Evolutionary conservation across 768 basidiomycete genomes (phyloP).

Genomic region (Suillus sp.): DNA sequence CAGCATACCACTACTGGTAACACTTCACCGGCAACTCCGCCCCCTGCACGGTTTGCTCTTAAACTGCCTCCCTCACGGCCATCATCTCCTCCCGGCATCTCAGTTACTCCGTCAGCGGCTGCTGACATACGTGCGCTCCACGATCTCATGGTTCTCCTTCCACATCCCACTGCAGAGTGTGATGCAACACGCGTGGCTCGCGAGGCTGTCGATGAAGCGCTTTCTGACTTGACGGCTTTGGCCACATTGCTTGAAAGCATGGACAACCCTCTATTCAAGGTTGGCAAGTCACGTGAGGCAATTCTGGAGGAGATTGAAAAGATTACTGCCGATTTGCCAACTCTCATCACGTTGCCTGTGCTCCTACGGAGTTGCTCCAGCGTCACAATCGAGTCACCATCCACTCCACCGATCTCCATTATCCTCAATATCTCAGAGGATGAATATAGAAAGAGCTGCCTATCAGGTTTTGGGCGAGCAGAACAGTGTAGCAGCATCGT

Average conservation of each 20-base stretch:
- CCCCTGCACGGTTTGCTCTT: slow-evolving; percentile 60
- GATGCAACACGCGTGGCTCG: slow-evolving; percentile 58
- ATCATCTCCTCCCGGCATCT: slow-evolving; percentile 53
- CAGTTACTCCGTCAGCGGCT: slow-evolving; percentile 44
- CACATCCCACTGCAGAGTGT: slow-evolving; percentile 57
- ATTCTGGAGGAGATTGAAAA: slow-evolving; percentile 46
- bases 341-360: slow-evolving; percentile 72
- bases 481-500: slow-evolving; percentile 70
- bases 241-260: slow-evolving; percentile 57
- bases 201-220: slow-evolving; percentile 82
- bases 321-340: slow-evolving; percentile 66
- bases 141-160: slow-evolving; percentile 60
- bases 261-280: slow-evolving; percentile 30
- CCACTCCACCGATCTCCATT: slow-evolving; percentile 28
- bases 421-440: slow-evolving; percentile 61
- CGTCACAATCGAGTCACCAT: not conserved
- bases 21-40: slow-evolving; percentile 59
- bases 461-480: slow-evolving; percentile 76
- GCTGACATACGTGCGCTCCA: slow-evolving; percentile 64
- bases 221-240: slow-evolving; percentile 62
- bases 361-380: slow-evolving; percentile 52
- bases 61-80: slow-evolving; percentile 70
- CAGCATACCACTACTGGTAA: slow-evolving; percentile 40
- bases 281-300: slow-evolving; percentile 26
- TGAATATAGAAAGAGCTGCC: slow-evolving; percentile 67